Percentiles rank a stretch among this genome's conserved stretches.
These are phyloP conservation scores for Phaseolus lunatus DNA, from an alignment of 306 rosid species.

Conservation along the genomic window DNA sequence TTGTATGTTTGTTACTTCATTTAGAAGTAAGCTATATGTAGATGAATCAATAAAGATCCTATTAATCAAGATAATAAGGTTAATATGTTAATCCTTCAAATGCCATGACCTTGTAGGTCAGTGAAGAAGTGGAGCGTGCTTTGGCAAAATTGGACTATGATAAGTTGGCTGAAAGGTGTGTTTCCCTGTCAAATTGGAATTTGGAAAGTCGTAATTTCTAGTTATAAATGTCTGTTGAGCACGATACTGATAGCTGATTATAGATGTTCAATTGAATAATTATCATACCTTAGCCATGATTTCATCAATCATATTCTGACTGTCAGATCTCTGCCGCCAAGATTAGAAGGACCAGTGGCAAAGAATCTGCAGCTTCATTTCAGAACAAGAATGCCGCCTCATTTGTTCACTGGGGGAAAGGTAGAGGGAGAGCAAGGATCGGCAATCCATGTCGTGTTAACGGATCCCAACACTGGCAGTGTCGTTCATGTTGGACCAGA, in stretches of 20 bases:
- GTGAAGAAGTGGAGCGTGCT: slow-evolving; percentile 90
- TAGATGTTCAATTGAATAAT: slow-evolving; percentile 4
- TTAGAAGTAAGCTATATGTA: background rate
- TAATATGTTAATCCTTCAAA: slow-evolving; percentile 40
- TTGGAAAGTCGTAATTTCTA: slow-evolving; percentile 19
- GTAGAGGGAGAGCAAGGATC: slow-evolving; percentile 92
- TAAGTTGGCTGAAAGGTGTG: slow-evolving; percentile 71
- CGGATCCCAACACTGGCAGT: slow-evolving; percentile 62
- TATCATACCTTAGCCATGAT: background rate
- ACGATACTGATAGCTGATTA: slow-evolving; percentile 19
- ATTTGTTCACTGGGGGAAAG: slow-evolving; percentile 86
- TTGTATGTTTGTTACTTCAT: background rate
- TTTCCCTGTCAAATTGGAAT: slow-evolving; percentile 31
- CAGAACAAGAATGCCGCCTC: slow-evolving; percentile 88
- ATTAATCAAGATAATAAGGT: slow-evolving; percentile 8
- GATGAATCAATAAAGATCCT: slow-evolving; percentile 27
- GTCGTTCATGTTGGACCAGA: slow-evolving; percentile 72
- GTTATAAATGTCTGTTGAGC: slow-evolving; percentile 16
- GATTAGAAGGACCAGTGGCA: slow-evolving; percentile 60
- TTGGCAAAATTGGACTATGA: slow-evolving; percentile 63
- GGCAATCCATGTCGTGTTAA: slow-evolving; percentile 64
- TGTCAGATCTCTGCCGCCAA: slow-evolving; percentile 64
- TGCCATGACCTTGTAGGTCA: slow-evolving; percentile 66
- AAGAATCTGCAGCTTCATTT: slow-evolving; percentile 73
- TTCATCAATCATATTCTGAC: slow-evolving; percentile 29